These are phyloP conservation scores for Talaromyces marneffei DNA, from an alignment of 2,329 filamentous ascomycete species.

Conservation along the genomic window DNA sequence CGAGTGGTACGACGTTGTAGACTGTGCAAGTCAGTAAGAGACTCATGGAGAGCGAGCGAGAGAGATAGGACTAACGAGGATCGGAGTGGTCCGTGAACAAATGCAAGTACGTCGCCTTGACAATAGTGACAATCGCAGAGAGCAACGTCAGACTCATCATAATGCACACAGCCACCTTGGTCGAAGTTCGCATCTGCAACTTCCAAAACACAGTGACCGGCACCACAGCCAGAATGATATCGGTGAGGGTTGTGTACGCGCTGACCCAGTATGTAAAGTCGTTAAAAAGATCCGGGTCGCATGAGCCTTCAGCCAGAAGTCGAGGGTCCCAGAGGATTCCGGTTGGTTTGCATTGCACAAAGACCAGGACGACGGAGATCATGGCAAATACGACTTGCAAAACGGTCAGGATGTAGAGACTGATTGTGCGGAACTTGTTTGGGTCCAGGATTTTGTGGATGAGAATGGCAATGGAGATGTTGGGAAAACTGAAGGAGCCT, in stretches of 20 bases:
- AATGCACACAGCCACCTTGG: conserved; percentile 22
- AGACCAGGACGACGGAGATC: conserved; percentile 22
- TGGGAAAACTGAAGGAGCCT: conserved; percentile 25
- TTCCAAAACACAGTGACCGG: conserved; percentile 24
- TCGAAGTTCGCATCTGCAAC: conserved; percentile 22
- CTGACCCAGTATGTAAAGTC: conserved; percentile 24
- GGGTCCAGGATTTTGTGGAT: conserved; percentile 23
- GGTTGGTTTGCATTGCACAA: conserved; percentile 22
- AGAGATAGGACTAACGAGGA: conserved; percentile 19
- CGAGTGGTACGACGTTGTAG: conserved; percentile 17
- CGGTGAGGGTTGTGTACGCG: conserved; percentile 24
- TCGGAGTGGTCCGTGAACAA: conserved; percentile 21
- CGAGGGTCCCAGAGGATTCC: conserved; percentile 21
- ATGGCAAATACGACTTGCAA: conserved; percentile 23
- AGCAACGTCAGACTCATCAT: conserved; percentile 27
- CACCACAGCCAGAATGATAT: conserved; percentile 23
- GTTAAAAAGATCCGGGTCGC: conserved; percentile 20
- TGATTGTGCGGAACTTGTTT: conserved; percentile 17
- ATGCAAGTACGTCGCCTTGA: conserved; percentile 24
- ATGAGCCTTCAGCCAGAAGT: conserved; percentile 14
- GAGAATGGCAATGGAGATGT: conserved; percentile 26
- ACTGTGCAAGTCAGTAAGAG: conserved; percentile 6
- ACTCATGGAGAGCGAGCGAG: no score
- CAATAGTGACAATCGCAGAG: conserved; percentile 23
- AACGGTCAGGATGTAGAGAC: conserved; percentile 20